Percentiles rank a stretch among this genome's conserved stretches.
phyloP scores from a whole-genome alignment of 768 basidiomycete genomes.

The Leccinum disarticulatum region DNA sequence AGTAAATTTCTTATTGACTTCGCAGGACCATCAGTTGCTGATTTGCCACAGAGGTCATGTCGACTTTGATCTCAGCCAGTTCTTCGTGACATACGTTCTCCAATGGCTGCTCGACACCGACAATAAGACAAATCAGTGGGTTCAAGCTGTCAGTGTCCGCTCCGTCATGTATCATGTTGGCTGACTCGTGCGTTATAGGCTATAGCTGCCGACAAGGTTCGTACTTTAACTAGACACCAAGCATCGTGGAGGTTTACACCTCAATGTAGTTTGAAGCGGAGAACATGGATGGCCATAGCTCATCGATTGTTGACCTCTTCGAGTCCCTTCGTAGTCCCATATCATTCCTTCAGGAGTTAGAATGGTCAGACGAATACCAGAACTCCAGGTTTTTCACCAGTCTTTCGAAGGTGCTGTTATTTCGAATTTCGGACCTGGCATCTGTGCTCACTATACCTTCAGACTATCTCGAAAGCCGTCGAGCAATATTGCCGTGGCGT shows the following conservation, averaged over 20 bases:
- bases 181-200: constrained; percentile 47
- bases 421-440: not conserved
- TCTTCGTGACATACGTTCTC: constrained; percentile 86
- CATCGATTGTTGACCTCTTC: constrained; percentile 96
- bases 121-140: constrained; percentile 91
- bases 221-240: constrained; percentile 7
- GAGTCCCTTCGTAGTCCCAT: constrained; percentile 91
- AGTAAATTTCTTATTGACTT: constrained; percentile 47
- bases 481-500: constrained; percentile 89
- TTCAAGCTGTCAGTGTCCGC: constrained; percentile 67
- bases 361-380: constrained; percentile 91
- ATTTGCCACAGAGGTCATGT: constrained; percentile 46
- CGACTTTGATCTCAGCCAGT: constrained; percentile 67
- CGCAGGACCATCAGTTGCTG: not conserved
- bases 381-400: constrained; percentile 88
- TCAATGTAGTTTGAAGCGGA: constrained; percentile 70
- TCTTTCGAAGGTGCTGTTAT: constrained; percentile 71
- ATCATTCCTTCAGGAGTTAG: constrained; percentile 80
- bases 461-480: constrained; percentile 90
- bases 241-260: constrained; percentile 5
- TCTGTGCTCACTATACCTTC: constrained; percentile 5
- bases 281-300: constrained; percentile 80
- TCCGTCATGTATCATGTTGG: constrained; percentile 1
- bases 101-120: constrained; percentile 91
- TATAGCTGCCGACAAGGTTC: constrained; percentile 78